phyloP scores from a whole-genome alignment of 2,329 filamentous ascomycete genomes.

The Exophiala sp. region DNA sequence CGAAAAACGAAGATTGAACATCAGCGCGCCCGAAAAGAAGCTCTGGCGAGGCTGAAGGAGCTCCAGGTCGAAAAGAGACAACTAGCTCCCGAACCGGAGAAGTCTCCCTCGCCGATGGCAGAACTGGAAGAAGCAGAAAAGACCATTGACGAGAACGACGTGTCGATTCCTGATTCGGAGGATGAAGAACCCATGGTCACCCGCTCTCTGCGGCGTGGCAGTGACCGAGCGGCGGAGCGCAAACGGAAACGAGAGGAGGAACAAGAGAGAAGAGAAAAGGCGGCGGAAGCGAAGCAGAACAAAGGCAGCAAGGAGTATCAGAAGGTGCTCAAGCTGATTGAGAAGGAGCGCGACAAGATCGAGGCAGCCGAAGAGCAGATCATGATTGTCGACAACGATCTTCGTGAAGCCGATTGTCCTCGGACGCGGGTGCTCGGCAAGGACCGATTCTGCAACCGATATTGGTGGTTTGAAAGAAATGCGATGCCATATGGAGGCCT shows the following conservation, averaged over 20 bases:
- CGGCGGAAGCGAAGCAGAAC: slow-evolving; percentile 59
- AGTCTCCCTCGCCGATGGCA: slow-evolving; percentile 40
- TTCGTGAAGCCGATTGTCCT: slow-evolving; percentile 89
- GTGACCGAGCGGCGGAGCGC: slow-evolving; percentile 64
- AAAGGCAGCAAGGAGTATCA: slow-evolving; percentile 85
- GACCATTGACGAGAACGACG: slow-evolving; percentile 44
- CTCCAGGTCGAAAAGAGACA: slow-evolving; percentile 45
- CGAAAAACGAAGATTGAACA: slow-evolving; percentile 93
- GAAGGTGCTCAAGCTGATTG: slow-evolving; percentile 80
- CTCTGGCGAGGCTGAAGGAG: slow-evolving; percentile 45
- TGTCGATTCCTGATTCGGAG: slow-evolving; percentile 51
- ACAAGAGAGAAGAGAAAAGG: slow-evolving; percentile 62
- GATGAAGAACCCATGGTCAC: slow-evolving; percentile 59
- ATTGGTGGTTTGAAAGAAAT: slow-evolving; percentile 99
- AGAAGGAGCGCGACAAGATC: slow-evolving; percentile 75
- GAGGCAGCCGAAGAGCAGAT: slow-evolving; percentile 81
- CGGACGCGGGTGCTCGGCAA: slow-evolving; percentile 84
- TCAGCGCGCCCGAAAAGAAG: slow-evolving; percentile 67
- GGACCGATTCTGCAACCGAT: slow-evolving; percentile 95
- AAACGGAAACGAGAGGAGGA: slow-evolving; percentile 72
- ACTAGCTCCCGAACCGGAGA: slow-evolving; percentile 43
- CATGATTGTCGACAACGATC: slow-evolving; percentile 76
- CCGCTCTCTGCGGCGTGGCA: slow-evolving; percentile 55
- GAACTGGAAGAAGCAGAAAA: slow-evolving; percentile 48
- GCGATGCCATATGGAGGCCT: slow-evolving; percentile 93